A percentile compares a stretch with the other conserved stretches of the same genome.
phyloP scores from a whole-genome alignment of 352 stramenopile genomes.

The Pythium brachiatum region DNA sequence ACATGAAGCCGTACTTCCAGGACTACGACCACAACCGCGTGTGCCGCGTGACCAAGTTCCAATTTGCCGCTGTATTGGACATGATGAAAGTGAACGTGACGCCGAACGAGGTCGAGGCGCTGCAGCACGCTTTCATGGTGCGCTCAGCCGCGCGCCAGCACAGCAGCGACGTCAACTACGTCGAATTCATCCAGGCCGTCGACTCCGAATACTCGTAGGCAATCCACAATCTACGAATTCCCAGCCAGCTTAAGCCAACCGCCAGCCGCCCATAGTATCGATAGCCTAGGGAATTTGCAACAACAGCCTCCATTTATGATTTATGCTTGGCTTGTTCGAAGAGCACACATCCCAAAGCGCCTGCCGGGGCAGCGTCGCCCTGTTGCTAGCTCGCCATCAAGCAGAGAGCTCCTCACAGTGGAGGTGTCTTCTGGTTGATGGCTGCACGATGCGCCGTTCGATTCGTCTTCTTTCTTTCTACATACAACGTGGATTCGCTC shows the following conservation, averaged over 20 bases:
- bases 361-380: not conserved
- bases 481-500: no score
- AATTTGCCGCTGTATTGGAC: slow-evolving; percentile 80
- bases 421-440: slow-evolving; percentile 17
- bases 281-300: no score
- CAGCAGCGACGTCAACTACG: slow-evolving; percentile 77
- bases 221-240: not conserved
- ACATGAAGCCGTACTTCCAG: slow-evolving; percentile 89
- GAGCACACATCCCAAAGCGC: slow-evolving; percentile 14
- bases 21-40: slow-evolving; percentile 83
- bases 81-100: slow-evolving; percentile 73
- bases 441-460: slow-evolving; percentile 26
- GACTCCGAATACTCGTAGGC: slow-evolving; percentile 62
- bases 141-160: slow-evolving; percentile 45
- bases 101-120: slow-evolving; percentile 45
- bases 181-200: slow-evolving; percentile 69
- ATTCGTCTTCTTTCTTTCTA: not conserved
- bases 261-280: no score
- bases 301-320: slow-evolving; percentile 1
- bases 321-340: slow-evolving; percentile 13
- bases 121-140: slow-evolving; percentile 54
- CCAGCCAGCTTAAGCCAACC: no score
- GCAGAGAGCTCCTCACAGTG: slow-evolving; percentile 11
- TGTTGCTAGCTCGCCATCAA: slow-evolving; percentile 13
- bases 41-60: slow-evolving; percentile 72